Percentiles rank a stretch among this genome's conserved stretches.
phyloP scores from a whole-genome alignment of 768 basidiomycete species.

The Panaeolus cyanescens region DNA sequence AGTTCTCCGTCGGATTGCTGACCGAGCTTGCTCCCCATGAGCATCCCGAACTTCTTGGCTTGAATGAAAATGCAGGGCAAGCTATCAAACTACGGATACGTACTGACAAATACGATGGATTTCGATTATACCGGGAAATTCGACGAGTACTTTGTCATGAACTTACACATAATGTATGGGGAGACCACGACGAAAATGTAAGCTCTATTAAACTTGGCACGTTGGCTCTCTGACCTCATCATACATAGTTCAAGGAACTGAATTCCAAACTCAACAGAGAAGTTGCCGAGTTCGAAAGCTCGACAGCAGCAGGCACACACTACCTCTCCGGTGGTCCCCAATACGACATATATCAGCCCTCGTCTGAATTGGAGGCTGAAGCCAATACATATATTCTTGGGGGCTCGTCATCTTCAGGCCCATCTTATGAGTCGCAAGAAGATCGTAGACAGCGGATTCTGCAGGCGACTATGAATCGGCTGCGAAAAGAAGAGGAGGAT shows the following conservation, averaged over 20 bases:
- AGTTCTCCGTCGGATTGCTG: conserved; percentile 66
- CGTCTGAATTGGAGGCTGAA: conserved; percentile 58
- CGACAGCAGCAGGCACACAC: conserved; percentile 54
- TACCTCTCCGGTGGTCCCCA: conserved; percentile 37
- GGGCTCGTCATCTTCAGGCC: conserved; percentile 27
- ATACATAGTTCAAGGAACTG: conserved; percentile 68
- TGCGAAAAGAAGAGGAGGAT: conserved; percentile 69
- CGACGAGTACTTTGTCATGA: conserved; percentile 77
- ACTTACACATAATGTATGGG: conserved; percentile 73
- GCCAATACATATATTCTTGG: conserved; percentile 57
- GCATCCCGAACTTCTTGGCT: conserved; percentile 66
- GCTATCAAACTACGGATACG: conserved; percentile 69
- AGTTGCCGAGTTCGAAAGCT: conserved; percentile 66
- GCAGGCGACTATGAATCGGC: conserved; percentile 61
- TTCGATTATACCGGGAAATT: conserved; percentile 63
- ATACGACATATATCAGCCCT: conserved; percentile 52
- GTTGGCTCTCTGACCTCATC: not conserved
- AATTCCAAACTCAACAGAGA: conserved; percentile 77
- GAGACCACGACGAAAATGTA: conserved; percentile 74
- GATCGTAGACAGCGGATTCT: conserved; percentile 57
- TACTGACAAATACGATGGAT: conserved; percentile 74
- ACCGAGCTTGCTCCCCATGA: conserved; percentile 83
- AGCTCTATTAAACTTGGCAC: conserved; percentile 19
- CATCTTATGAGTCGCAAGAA: conserved; percentile 47
- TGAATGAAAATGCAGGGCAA: conserved; percentile 65